A percentile compares a stretch with the other conserved stretches of the same genome.
Evolutionary conservation across 345 rosid genomes (phyloP).

Genomic region (Populus alba): DNA sequence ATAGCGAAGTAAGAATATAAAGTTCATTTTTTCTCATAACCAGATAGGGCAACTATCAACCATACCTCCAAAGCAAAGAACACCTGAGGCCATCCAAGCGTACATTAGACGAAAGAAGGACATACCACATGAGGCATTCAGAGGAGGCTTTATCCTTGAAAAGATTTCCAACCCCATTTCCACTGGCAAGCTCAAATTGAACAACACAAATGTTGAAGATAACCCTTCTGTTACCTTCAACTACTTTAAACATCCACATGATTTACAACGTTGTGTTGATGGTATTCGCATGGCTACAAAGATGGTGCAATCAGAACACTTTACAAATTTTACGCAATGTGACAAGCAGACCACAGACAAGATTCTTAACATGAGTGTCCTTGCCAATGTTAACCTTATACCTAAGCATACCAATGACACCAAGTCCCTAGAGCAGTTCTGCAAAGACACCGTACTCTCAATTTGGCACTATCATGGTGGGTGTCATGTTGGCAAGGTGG

Average conservation of each 20-base stretch:
- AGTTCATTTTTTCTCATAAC: neutral
- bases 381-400: conserved; percentile 77
- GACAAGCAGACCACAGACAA: conserved; percentile 49
- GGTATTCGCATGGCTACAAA: conserved; percentile 59
- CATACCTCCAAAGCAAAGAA: conserved; percentile 64
- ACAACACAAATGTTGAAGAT: conserved; percentile 64
- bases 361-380: conserved; percentile 64
- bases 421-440: conserved; percentile 85
- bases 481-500: conserved; percentile 80
- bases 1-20: neutral
- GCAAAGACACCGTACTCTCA: conserved; percentile 86
- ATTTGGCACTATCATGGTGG: conserved; percentile 99
- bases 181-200: conserved; percentile 62
- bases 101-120: conserved; percentile 51
- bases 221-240: conserved; percentile 90
- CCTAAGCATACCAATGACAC: conserved; percentile 78
- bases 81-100: conserved; percentile 55
- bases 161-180: conserved; percentile 72
- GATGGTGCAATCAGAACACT: conserved; percentile 60
- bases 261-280: conserved; percentile 65
- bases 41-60: conserved; percentile 67
- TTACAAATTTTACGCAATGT: conserved; percentile 54
- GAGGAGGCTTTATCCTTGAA: conserved; percentile 90
- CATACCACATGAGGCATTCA: conserved; percentile 73
- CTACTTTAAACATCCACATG: conserved; percentile 76